Conservation (phyloP, 352 stramenopile species). For the Sclerospora graminicola region DNA sequence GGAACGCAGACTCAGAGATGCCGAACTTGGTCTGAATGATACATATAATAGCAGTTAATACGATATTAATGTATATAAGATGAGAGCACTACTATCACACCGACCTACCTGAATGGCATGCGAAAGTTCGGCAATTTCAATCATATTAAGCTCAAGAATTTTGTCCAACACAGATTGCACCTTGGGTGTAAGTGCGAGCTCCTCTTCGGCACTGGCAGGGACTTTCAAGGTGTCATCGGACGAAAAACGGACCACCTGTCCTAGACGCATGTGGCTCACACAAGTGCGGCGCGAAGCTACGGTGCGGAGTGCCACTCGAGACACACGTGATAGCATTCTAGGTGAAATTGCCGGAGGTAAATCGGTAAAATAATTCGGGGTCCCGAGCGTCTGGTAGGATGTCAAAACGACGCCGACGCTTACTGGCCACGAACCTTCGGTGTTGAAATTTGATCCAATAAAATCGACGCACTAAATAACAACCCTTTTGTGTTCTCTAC, state of each 20-base stretch:
- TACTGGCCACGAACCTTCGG: conserved; percentile 15
- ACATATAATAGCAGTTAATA: not conserved
- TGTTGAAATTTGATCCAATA: conserved; percentile 6
- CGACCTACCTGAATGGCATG: conserved; percentile 64
- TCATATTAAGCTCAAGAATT: conserved; percentile 84
- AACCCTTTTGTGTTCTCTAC: too few species aligned
- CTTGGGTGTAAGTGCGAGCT: conserved; percentile 64
- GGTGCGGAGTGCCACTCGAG: conserved; percentile 51
- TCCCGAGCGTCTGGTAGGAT: conserved; percentile 9
- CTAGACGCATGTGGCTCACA: conserved; percentile 29
- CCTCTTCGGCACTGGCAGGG: conserved; percentile 37
- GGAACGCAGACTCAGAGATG: conserved; percentile 73
- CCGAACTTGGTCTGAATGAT: conserved; percentile 69
- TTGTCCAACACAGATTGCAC: conserved; percentile 77
- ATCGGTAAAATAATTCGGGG: conserved; percentile 14
- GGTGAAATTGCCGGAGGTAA: conserved; percentile 3
- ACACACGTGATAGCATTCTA: conserved; percentile 64
- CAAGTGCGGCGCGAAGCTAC: conserved; percentile 33
- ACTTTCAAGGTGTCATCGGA: conserved; percentile 18
- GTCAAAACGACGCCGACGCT: too few species aligned
- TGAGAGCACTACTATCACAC: not conserved
- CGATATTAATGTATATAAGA: not conserved
- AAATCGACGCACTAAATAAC: too few species aligned
- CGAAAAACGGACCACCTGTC: conserved; percentile 53
- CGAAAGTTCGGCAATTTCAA: conserved; percentile 84